A percentile compares a stretch with the other conserved stretches of the same genome.
Conservation (phyloP, 257 asterid species). For the Jacaranda copaia region DNA sequence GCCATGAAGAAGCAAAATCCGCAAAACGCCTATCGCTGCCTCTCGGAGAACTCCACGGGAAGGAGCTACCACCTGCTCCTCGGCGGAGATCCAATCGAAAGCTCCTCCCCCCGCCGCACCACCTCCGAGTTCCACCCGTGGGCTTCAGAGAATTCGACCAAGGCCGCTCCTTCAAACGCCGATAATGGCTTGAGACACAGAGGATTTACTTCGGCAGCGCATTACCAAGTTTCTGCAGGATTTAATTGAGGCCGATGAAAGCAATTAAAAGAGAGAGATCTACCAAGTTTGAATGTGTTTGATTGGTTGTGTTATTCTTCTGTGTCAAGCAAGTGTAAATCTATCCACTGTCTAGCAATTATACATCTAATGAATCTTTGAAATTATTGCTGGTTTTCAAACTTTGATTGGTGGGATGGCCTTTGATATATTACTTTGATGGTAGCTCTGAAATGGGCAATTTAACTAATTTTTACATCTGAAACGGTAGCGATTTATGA, state of each 20-base stretch:
- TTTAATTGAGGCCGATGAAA: constrained; percentile 10
- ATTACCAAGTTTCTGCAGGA: constrained; percentile 29
- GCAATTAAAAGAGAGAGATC: not conserved
- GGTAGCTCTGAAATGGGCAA: no score
- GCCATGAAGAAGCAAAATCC: constrained; percentile 65
- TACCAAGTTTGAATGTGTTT: not conserved
- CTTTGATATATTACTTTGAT: no score
- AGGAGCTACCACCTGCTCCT: constrained; percentile 67
- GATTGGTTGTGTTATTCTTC: not conserved
- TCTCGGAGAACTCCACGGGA: constrained; percentile 63
- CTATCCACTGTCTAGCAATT: not conserved
- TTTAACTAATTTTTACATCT: no score
- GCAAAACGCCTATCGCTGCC: constrained; percentile 53
- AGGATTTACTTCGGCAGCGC: constrained; percentile 35
- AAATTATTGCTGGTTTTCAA: no score
- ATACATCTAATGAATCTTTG: not conserved
- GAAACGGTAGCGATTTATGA: no score
- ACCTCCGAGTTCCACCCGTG: constrained; percentile 45
- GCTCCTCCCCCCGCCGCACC: constrained; percentile 58
- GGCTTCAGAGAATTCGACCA: constrained; percentile 26
- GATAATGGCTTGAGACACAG: constrained; percentile 40
- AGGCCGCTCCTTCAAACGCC: constrained; percentile 32
- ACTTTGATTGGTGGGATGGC: no score
- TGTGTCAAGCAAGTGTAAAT: constrained; percentile 18
- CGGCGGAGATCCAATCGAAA: constrained; percentile 48